Conservation (phyloP, 345 rosid genomes). For the Gossypium arboreum region DNA sequence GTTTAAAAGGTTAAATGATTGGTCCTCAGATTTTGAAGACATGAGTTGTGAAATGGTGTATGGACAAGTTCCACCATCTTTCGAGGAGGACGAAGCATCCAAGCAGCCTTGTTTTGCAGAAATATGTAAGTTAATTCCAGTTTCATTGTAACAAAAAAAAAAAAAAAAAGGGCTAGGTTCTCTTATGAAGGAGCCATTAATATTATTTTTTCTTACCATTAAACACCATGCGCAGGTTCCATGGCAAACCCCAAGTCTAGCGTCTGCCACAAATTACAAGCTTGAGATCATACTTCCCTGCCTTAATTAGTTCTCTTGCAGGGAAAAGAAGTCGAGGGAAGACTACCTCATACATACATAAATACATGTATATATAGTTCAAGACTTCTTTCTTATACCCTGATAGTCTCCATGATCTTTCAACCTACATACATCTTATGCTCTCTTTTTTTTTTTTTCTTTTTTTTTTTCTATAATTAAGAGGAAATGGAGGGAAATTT, state of each 20-base stretch:
- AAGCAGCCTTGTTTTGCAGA: slow-evolving; percentile 63
- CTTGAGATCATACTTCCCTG: slow-evolving; percentile 26
- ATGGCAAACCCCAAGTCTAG: slow-evolving; percentile 40
- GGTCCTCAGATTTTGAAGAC: slow-evolving; percentile 73
- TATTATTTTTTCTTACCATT: background rate
- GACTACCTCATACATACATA: background rate
- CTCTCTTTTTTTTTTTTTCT: no score
- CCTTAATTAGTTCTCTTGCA: background rate
- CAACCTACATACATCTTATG: background rate
- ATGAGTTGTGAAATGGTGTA: slow-evolving; percentile 98
- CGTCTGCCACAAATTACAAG: slow-evolving; percentile 48
- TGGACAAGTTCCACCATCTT: slow-evolving; percentile 75
- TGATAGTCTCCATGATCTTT: background rate
- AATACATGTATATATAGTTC: background rate
- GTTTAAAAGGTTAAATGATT: background rate
- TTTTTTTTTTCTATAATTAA: background rate
- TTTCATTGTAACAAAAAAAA: background rate
- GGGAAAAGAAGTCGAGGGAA: background rate
- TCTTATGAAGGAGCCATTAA: background rate
- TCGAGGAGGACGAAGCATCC: slow-evolving; percentile 68
- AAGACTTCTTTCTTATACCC: background rate
- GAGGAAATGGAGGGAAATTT: background rate
- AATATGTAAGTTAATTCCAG: slow-evolving; percentile 40
- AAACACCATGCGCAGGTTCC: slow-evolving; percentile 41
- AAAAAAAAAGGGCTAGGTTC: background rate